Conservation (phyloP, 306 rosid species). For the Acacia acuminata region DNA sequence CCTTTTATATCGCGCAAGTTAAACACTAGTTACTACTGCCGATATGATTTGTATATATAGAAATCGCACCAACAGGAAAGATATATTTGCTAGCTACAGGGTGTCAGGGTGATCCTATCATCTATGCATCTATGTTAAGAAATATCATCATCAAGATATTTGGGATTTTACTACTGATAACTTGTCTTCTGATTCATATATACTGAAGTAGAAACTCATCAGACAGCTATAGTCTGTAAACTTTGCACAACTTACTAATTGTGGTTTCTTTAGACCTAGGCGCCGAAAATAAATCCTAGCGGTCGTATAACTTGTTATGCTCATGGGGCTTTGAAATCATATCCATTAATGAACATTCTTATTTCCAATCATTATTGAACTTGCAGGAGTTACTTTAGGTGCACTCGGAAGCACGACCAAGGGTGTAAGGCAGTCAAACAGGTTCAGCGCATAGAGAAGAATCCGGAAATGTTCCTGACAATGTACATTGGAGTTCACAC, state of each 20-base stretch:
- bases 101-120: not conserved
- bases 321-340: not conserved
- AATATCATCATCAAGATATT: not conserved
- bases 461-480: conserved; percentile 47
- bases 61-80: not conserved
- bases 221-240: not conserved
- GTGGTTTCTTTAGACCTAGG: not conserved
- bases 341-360: not conserved
- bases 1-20: not conserved
- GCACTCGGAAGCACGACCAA: conserved; percentile 71
- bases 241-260: not conserved
- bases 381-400: conserved; percentile 83
- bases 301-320: not conserved
- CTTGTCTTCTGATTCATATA: not conserved
- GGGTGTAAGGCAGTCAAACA: conserved; percentile 75
- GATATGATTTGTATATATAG: not conserved
- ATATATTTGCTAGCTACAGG: not conserved
- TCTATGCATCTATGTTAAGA: not conserved
- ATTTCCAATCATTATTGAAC: not conserved
- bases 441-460: conserved; percentile 59
- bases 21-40: not conserved
- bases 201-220: conserved; percentile 3
- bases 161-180: not conserved
- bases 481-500: conserved; percentile 80
- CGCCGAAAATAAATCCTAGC: not conserved